Evolutionary conservation across 768 basidiomycete genomes (phyloP), one percentile per base, ranked within the genome.

Genomic region (Termitomyces sp.): DNA sequence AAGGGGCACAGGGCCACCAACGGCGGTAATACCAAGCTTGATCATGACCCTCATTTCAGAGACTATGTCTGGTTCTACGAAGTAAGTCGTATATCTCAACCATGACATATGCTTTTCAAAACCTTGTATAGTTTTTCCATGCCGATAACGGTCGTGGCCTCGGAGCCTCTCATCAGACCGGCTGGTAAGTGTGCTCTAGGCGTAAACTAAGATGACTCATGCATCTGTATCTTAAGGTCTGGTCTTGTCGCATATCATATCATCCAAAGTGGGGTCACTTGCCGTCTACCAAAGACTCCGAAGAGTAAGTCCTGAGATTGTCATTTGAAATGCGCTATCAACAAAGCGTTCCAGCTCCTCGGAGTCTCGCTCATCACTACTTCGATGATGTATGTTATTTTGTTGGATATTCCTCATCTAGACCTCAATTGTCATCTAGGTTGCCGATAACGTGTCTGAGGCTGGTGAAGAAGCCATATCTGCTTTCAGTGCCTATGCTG

Each of bases 61-160:
- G 95, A 98, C 71, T 98, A 98, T 67, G 86, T 98, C 44, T 91
- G 87, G 83, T 98, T 98, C 79, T 90, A 94, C 70, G 96, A 98
- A 76, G 91, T 92, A 58, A 56, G 76, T 52, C 33, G 14, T 6
- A 62, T 38, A 22, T 32, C 28, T 30, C 20, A 33, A n/a, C 3
- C 33, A 45, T 61, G 16, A n/a, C 61, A 8, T 53, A 44, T 16
- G 54, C 48, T 36, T 16, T 33, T 55, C 26, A 43, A 50, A 56
- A 32, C 53, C 26, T 47, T 53, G 9, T 48, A 38, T 62, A 94
- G 90, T 98, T 88, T 77, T 98, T 98, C 86, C 90, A 98, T 69
- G 96, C 86, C 14, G 94, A 99, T 64, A 86, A 79, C 56, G 97
- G 97, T 20, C 83, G 86, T 57, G 97, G 97, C 20, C 80, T 99